Percentiles rank a stretch among this genome's conserved stretches.
phyloP scores from a whole-genome alignment of 352 stramenopile genomes.

The Globisporangium camurandrum region DNA sequence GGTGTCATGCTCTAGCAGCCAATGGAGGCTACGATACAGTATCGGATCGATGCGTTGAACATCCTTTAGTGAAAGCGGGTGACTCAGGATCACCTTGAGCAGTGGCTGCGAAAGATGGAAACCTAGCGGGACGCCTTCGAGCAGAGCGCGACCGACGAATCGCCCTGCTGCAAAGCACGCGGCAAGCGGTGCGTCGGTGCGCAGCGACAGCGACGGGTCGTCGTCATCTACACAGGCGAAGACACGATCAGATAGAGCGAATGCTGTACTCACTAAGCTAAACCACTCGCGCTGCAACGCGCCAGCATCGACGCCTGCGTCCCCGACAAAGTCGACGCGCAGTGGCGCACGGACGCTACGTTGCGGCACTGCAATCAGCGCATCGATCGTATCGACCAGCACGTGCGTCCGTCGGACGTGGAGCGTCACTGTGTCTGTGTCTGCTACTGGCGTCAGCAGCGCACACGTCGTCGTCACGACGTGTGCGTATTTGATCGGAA shows the following conservation, averaged over 20 bases:
- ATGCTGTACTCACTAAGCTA: conserved; percentile 32
- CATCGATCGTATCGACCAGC: conserved; percentile 16
- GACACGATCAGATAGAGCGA: conserved; percentile 13
- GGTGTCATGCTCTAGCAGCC: conserved; percentile 84
- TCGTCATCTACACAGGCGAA: conserved; percentile 21
- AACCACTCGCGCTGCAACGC: conserved; percentile 72
- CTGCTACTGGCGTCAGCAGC: conserved; percentile 30
- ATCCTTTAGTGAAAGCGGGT: conserved; percentile 92
- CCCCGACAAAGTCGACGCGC: conserved; percentile 55
- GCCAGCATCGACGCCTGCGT: conserved; percentile 53
- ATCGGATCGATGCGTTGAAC: too few relatives aligned
- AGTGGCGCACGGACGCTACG: conserved; percentile 21
- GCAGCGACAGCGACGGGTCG: conserved; percentile 28
- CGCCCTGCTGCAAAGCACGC: conserved; percentile 22
- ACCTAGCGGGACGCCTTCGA: conserved; percentile 30
- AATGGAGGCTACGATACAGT: too few relatives aligned
- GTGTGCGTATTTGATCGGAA: conserved; percentile 41
- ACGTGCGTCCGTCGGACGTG: neutral
- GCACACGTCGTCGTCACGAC: conserved; percentile 30
- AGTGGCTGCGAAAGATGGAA: conserved; percentile 85
- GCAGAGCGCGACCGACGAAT: conserved; percentile 26
- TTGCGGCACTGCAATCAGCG: conserved; percentile 16
- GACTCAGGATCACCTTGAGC: conserved; percentile 84
- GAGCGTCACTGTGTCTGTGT: conserved; percentile 40
- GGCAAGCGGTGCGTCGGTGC: conserved; percentile 16